Evolutionary conservation across 2,329 filamentous ascomycete genomes (phyloP).

Genomic region (Fusarium tricinctum): DNA sequence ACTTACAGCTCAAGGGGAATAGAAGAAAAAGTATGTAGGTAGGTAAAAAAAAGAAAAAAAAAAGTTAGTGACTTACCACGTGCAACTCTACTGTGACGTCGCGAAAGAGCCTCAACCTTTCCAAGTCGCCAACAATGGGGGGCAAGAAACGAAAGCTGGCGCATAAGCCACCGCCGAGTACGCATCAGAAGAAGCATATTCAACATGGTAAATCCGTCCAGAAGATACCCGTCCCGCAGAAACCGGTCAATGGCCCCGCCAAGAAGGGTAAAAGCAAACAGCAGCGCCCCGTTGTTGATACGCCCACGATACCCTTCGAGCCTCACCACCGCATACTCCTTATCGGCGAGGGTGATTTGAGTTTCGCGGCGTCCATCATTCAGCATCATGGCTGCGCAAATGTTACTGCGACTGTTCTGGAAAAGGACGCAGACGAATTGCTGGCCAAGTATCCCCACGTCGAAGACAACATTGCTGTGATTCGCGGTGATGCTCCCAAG

Average conservation of each 20-base stretch:
- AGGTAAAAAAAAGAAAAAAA: slow-evolving; percentile 26
- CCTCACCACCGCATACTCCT: slow-evolving; percentile 78
- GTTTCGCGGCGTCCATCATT: slow-evolving; percentile 78
- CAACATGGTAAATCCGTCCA: slow-evolving; percentile 38
- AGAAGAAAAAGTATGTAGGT: slow-evolving; percentile 11
- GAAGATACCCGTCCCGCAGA: slow-evolving; percentile 35
- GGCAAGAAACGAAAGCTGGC: slow-evolving; percentile 61
- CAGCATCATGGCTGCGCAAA: slow-evolving; percentile 74
- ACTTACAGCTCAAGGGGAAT: not conserved
- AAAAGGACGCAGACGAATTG: slow-evolving; percentile 70
- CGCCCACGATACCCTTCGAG: slow-evolving; percentile 75
- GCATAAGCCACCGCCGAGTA: slow-evolving; percentile 42
- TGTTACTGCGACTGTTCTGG: slow-evolving; percentile 78
- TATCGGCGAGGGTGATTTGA: slow-evolving; percentile 85
- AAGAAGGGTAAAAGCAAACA: slow-evolving; percentile 48
- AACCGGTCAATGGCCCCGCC: slow-evolving; percentile 38
- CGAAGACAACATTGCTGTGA: slow-evolving; percentile 67
- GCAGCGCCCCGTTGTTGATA: slow-evolving; percentile 46
- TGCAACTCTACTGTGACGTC: slow-evolving; percentile 30
- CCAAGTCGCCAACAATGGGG: slow-evolving; percentile 46
- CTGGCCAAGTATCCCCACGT: slow-evolving; percentile 81
- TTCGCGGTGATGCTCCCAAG: slow-evolving; percentile 54
- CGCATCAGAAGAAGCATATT: slow-evolving; percentile 40
- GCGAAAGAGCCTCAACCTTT: slow-evolving; percentile 14
- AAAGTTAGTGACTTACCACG: slow-evolving; percentile 16